phyloP scores from a whole-genome alignment of 805 yeast genomes.

The Metschnikowia koreensis region DNA sequence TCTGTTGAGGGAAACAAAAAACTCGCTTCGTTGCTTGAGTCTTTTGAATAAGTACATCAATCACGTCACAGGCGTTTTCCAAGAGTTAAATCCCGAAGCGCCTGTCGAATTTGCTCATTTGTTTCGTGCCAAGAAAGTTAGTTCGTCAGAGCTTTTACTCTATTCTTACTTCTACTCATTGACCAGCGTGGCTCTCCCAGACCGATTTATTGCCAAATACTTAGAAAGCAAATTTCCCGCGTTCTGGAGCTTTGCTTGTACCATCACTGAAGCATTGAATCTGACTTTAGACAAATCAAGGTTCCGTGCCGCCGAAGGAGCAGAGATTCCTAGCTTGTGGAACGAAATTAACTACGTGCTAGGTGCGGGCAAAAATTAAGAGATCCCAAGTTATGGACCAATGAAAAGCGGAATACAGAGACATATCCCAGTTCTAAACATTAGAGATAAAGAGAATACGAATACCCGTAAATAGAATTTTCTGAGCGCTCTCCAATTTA shows the following conservation, averaged over 20 bases:
- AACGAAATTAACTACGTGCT: conserved; percentile 29
- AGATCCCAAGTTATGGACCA: no score
- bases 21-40: conserved; percentile 32
- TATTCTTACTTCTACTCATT: conserved; percentile 37
- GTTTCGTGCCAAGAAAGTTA: conserved; percentile 16
- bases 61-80: conserved; percentile 17
- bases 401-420: no score
- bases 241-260: conserved; percentile 19
- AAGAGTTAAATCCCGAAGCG: conserved; percentile 15
- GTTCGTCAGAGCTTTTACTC: conserved; percentile 38
- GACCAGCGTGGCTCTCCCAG: conserved; percentile 37
- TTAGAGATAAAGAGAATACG: not conserved
- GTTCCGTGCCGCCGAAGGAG: conserved; percentile 25
- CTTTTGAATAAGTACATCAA: conserved; percentile 24
- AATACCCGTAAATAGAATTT: no score
- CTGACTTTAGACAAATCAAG: conserved; percentile 5
- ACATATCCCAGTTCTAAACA: not conserved
- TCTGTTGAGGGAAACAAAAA: conserved; percentile 31
- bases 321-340: conserved; percentile 34
- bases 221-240: conserved; percentile 31
- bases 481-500: no score
- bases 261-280: conserved; percentile 17
- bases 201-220: conserved; percentile 38
- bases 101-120: conserved; percentile 17
- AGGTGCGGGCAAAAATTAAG: conserved; percentile 6